These are phyloP conservation scores for Zygoascus sp. DNA, from an alignment of 1,139 yeast species.

Conservation along the genomic window DNA sequence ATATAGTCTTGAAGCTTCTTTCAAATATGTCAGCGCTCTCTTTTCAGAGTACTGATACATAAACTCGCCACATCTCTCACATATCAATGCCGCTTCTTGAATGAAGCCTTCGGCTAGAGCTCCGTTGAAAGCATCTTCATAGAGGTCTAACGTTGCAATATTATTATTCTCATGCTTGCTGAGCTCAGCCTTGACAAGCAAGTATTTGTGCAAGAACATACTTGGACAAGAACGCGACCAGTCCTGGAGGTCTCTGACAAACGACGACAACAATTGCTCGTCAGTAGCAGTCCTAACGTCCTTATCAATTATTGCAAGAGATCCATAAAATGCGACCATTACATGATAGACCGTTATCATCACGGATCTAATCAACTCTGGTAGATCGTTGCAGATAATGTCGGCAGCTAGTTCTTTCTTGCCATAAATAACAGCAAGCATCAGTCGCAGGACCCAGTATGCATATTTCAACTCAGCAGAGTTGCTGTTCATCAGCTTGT, in stretches of 20 bases:
- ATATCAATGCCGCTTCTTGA: conserved; percentile 43
- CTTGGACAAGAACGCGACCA: conserved; percentile 40
- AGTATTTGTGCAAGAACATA: conserved; percentile 38
- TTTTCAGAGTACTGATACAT: conserved; percentile 34
- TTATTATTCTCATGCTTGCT: conserved; percentile 30
- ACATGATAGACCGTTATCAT: conserved; percentile 31
- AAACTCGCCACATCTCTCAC: conserved; percentile 48
- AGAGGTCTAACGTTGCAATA: conserved; percentile 43
- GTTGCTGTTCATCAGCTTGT: conserved; percentile 18
- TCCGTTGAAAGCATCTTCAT: conserved; percentile 44
- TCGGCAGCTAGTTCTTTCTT: conserved; percentile 28
- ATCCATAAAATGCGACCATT: conserved; percentile 30
- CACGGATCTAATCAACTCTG: conserved; percentile 25
- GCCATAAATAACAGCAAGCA: conserved; percentile 28
- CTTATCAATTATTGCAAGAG: conserved; percentile 29
- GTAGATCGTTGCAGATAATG: conserved; percentile 25
- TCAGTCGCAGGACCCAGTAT: conserved; percentile 25
- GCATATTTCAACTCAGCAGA: conserved; percentile 26
- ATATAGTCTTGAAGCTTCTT: conserved; percentile 25
- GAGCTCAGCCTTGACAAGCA: conserved; percentile 38
- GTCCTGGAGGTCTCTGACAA: conserved; percentile 31
- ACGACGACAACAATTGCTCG: conserved; percentile 21
- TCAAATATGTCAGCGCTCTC: conserved; percentile 27
- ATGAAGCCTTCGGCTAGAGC: conserved; percentile 36
- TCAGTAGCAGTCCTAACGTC: conserved; percentile 21